Percentiles rank a stretch among this genome's conserved stretches.
Evolutionary conservation across 2,329 filamentous ascomycete genomes (phyloP).

Genomic region (Drechslerella dactyloides): DNA sequence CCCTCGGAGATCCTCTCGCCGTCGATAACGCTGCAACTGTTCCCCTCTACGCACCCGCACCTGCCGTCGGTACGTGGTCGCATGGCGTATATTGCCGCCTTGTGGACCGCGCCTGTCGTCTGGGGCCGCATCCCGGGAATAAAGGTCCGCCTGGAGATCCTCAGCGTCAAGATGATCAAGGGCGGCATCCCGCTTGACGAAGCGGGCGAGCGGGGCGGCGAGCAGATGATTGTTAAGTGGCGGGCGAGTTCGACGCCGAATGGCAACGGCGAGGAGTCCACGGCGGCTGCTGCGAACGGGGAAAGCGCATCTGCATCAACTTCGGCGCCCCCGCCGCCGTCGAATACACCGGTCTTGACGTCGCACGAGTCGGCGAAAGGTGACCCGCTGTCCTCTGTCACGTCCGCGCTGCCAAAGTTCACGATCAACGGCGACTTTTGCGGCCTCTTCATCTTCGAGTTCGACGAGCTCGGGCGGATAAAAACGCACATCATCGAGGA

Average conservation of each 20-base stretch:
- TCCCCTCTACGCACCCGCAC: constrained; percentile 79
- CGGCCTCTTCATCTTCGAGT: constrained; percentile 93
- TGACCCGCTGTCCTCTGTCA: constrained; percentile 56
- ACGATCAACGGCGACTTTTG: constrained; percentile 71
- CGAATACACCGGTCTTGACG: constrained; percentile 40
- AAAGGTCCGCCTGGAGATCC: constrained; percentile 83
- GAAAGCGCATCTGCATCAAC: constrained; percentile 27
- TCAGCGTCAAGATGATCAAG: constrained; percentile 85
- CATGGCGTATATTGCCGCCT: constrained; percentile 86
- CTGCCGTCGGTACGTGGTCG: constrained; percentile 90
- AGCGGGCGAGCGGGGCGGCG: constrained; percentile 58
- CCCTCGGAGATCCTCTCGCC: constrained; percentile 79
- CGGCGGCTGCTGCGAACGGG: constrained; percentile 60
- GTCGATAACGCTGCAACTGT: constrained; percentile 73
- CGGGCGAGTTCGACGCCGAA: constrained; percentile 66
- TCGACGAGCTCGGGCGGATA: constrained; percentile 84
- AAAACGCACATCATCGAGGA: constrained; percentile 92
- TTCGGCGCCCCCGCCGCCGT: neutral
- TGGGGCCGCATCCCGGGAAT: constrained; percentile 94
- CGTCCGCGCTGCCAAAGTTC: constrained; percentile 57
- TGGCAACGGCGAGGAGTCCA: constrained; percentile 55
- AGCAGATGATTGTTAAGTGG: constrained; percentile 92
- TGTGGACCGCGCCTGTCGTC: constrained; percentile 94
- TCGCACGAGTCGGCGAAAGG: constrained; percentile 24
- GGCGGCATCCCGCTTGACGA: constrained; percentile 63